phyloP scores from a whole-genome alignment of 768 basidiomycete species.

The Strobilomyces confusus region DNA sequence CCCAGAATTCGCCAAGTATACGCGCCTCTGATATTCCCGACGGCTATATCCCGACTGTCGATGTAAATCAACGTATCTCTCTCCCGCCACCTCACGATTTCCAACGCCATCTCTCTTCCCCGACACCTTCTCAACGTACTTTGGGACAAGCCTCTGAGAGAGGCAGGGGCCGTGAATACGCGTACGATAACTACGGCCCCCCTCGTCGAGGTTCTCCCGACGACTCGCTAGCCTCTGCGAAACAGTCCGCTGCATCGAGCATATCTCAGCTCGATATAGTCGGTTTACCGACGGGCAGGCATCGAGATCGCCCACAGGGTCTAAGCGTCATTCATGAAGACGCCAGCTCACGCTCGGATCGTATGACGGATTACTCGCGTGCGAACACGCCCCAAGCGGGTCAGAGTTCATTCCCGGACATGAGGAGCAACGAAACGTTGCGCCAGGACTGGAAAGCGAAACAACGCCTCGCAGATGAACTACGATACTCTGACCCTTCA shows the following conservation, averaged over 20 bases:
- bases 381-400: slow-evolving; percentile 19
- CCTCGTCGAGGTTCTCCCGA: slow-evolving; percentile 27
- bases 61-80: slow-evolving; percentile 35
- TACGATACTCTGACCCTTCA: slow-evolving; percentile 33
- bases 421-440: slow-evolving; percentile 16
- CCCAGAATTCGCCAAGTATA: slow-evolving; percentile 18
- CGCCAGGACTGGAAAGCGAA: slow-evolving; percentile 20
- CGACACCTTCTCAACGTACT: slow-evolving; percentile 25
- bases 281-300: slow-evolving; percentile 21
- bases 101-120: slow-evolving; percentile 27
- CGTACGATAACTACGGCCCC: slow-evolving; percentile 17
- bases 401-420: slow-evolving; percentile 9
- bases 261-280: slow-evolving; percentile 34
- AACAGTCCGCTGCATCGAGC: slow-evolving; percentile 26
- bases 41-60: slow-evolving; percentile 46
- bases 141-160: slow-evolving; percentile 19
- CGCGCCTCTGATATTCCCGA: slow-evolving; percentile 32
- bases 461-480: slow-evolving; percentile 32
- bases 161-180: slow-evolving; percentile 20
- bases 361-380: slow-evolving; percentile 22
- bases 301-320: slow-evolving; percentile 21
- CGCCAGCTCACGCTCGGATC: slow-evolving; percentile 26
- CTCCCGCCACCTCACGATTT: slow-evolving; percentile 54
- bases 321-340: slow-evolving; percentile 33
- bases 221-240: slow-evolving; percentile 27